Conservation (phyloP, 1,284 basidiomycete genomes). For the Xerocomus nothofagi region DNA sequence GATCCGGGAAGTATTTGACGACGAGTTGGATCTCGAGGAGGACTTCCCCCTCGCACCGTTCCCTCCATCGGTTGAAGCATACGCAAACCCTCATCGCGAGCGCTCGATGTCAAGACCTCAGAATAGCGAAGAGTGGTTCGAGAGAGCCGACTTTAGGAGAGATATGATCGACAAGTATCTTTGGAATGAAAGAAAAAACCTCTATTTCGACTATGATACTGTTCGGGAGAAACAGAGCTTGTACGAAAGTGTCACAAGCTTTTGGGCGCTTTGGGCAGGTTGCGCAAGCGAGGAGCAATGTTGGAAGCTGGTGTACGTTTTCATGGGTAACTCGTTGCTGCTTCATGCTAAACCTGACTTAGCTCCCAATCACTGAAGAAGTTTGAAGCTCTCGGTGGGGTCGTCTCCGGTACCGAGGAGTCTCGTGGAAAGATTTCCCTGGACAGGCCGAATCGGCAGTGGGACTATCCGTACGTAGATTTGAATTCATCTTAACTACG, state of each 20-base stretch:
- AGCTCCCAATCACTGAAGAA: conserved; percentile 87
- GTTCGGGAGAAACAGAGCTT: conserved; percentile 86
- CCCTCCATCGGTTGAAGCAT: conserved; percentile 83
- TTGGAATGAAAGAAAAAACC: conserved; percentile 93
- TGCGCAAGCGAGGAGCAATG: conserved; percentile 95
- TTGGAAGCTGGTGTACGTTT: conserved; percentile 83
- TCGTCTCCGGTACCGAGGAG: conserved; percentile 96
- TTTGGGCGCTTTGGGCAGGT: conserved; percentile 98
- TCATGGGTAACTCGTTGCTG: conserved; percentile 3
- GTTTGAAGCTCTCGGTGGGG: conserved; percentile 95
- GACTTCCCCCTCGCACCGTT: conserved; percentile 91
- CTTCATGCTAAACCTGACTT: conserved; percentile 18
- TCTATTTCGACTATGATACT: conserved; percentile 98
- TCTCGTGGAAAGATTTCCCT: conserved; percentile 94
- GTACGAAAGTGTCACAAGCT: conserved; percentile 94
- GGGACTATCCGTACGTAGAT: conserved; percentile 84
- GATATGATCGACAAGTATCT: conserved; percentile 90
- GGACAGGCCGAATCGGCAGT: conserved; percentile 97
- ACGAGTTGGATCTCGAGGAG: conserved; percentile 87
- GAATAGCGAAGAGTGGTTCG: conserved; percentile 87
- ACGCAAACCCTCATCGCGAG: conserved; percentile 59
- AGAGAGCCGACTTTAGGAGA: conserved; percentile 79
- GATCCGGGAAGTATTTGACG: conserved; percentile 93
- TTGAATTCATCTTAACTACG: conserved; percentile 11
- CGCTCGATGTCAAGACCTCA: conserved; percentile 65